phyloP scores from a whole-genome alignment of 2,329 filamentous ascomycete species.

The Mycocentrospora acerina region DNA sequence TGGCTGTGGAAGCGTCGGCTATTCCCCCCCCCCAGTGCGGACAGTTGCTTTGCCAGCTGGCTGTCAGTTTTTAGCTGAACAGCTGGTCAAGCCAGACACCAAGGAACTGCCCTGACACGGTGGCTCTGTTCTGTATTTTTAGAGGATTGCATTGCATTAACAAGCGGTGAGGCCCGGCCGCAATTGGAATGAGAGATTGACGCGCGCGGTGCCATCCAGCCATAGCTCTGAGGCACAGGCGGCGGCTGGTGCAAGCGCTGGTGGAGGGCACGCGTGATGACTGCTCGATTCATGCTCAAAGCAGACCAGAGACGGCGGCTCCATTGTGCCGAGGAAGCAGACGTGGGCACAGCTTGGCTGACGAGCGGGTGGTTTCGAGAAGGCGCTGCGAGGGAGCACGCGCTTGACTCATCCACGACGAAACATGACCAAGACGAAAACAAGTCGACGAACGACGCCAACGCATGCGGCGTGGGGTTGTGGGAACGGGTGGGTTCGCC shows the following conservation, averaged over 20 bases:
- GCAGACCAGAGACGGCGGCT: conserved; percentile 5
- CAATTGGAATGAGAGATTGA: conserved; percentile 12
- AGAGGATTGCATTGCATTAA: conserved; percentile 24
- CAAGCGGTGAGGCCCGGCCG: conserved; percentile 36
- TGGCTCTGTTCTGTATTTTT: conserved; percentile 27
- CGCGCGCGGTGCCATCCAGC: conserved; percentile 4
- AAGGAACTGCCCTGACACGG: conserved; percentile 26
- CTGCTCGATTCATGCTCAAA: conserved; percentile 8
- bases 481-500: conserved; percentile 5
- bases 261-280: conserved; percentile 6
- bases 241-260: conserved; percentile 9
- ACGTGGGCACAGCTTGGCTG: conserved; percentile 32
- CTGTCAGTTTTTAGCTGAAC: conserved; percentile 24
- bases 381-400: conserved; percentile 9
- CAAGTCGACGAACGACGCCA: conserved; percentile 7
- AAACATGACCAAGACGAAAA: conserved; percentile 12
- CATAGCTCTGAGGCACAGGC: conserved; percentile 1
- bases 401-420: conserved; percentile 4
- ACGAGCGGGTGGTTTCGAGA: conserved; percentile 21
- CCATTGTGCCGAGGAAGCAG: conserved; percentile 11
- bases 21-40: conserved; percentile 22
- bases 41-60: conserved; percentile 24
- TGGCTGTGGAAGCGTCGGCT: conserved; percentile 22
- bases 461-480: conserved; percentile 10
- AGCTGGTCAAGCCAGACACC: conserved; percentile 27